Evolutionary conservation across 129 eudicot species (phyloP), one percentile per base, ranked within the genome.

Genomic region (Calendula officinalis): DNA sequence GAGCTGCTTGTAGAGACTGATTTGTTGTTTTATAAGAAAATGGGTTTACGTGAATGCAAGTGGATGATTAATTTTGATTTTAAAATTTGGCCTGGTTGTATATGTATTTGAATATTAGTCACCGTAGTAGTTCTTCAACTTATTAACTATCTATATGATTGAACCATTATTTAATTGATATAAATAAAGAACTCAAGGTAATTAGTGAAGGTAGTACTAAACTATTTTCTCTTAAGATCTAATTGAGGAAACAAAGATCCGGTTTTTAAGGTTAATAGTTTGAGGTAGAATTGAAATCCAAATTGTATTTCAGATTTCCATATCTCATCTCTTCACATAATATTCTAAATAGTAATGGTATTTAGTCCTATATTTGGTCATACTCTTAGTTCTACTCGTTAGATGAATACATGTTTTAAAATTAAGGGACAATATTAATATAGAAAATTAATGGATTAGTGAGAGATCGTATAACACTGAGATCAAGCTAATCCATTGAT

Each of bases 41-140:
- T n/a, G n/a, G n/a, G n/a, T n/a, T n/a, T n/a, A 37, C 56, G 46
- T 48, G 60, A 60, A 41, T 43, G 71, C 12, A 57, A 42, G 13
- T 64, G 70, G 43, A 56, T 69, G 51, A 17, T 72, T 43, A 72
- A 53, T 48, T 40, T 41, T 35, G 33, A 53, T 30, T 52, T 34
- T 64, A 49, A 54, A 73, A 22, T 64, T 44, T 73, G 77, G 71
- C 52, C n/a, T 22, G 64, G 37, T 11, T 33, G 14, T 47, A 11
- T 17, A 5, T 59, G 16, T 36, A n/a, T 16, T 14, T 35, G 10
- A 8, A 8, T 60, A 22, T 16, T 55, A 6, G 9, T 40, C 8
- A 3, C 41, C 16, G 11, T n/a, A 8, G 2, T 55, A 42, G 7
- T 36, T 8, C 16, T 4, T 7, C 12, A 14, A 54, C 48, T 5